These are phyloP conservation scores for Paraphaeosphaeria minitans DNA, from an alignment of 2,329 filamentous ascomycete species.

Conservation along the genomic window DNA sequence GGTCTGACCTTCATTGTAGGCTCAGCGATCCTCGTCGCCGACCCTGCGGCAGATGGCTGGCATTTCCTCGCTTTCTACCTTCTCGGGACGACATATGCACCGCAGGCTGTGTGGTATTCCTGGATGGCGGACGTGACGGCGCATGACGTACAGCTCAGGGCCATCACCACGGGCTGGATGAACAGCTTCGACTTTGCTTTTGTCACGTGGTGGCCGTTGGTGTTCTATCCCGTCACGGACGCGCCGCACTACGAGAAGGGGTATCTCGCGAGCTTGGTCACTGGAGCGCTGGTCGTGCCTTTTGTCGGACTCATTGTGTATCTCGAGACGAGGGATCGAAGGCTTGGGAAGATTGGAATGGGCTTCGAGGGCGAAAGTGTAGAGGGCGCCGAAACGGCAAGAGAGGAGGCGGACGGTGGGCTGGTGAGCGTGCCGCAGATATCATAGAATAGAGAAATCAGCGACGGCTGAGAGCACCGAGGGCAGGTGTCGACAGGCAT, in stretches of 20 bases:
- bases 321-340: neutral
- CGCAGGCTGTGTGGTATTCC: constrained; percentile 3
- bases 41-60: neutral
- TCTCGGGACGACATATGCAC: constrained; percentile 4
- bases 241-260: constrained; percentile 4
- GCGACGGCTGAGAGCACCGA: neutral
- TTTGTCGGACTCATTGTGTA: neutral
- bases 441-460: neutral
- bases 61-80: constrained; percentile 6
- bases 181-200: constrained; percentile 5
- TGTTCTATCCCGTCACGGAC: constrained; percentile 1
- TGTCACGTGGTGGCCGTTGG: constrained; percentile 7
- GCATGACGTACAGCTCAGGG: constrained; percentile 3
- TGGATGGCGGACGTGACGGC: constrained; percentile 6
- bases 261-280: neutral
- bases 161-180: constrained; percentile 3
- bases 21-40: neutral
- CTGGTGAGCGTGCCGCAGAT: constrained; percentile 2
- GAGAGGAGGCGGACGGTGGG: neutral
- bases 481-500: no score
- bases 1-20: neutral
- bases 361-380: neutral
- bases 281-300: constrained; percentile 1
- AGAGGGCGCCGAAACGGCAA: neutral
- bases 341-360: neutral